Evolutionary conservation across 495 filamentous ascomycete species (phyloP).

Genomic region (Saxophila tyrrhenica): DNA sequence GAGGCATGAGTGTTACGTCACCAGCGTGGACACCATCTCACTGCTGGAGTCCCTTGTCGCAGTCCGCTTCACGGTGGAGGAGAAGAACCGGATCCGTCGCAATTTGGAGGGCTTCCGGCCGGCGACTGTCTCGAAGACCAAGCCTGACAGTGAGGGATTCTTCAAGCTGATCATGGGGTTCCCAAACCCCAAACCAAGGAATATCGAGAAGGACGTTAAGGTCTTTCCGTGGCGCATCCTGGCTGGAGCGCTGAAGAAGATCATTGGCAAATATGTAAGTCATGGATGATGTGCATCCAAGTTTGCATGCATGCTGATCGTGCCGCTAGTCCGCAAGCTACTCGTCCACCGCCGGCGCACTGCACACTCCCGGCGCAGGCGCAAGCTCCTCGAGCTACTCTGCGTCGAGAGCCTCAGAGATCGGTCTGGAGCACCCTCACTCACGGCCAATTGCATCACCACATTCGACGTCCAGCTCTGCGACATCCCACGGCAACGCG

Average conservation of each 20-base stretch:
- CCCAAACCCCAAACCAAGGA: slow-evolving; percentile 82
- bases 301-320: not conserved
- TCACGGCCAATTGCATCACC: slow-evolving; percentile 9
- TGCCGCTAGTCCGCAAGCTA: slow-evolving; percentile 27
- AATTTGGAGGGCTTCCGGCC: slow-evolving; percentile 90
- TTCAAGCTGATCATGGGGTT: slow-evolving; percentile 99
- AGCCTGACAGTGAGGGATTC: slow-evolving; percentile 84
- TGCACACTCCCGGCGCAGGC: slow-evolving; percentile 17
- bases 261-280: slow-evolving; percentile 94
- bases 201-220: slow-evolving; percentile 98
- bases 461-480: slow-evolving; percentile 14
- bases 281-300: not conserved
- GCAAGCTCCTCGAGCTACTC: slow-evolving; percentile 8
- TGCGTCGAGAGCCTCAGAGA: slow-evolving; percentile 4
- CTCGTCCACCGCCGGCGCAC: slow-evolving; percentile 33
- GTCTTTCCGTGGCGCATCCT: slow-evolving; percentile 92
- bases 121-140: slow-evolving; percentile 81
- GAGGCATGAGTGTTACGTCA: slow-evolving; percentile 79
- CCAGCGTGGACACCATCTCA: slow-evolving; percentile 91
- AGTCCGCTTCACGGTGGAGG: slow-evolving; percentile 77
- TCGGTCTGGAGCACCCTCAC: slow-evolving; percentile 2
- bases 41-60: slow-evolving; percentile 80
- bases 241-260: slow-evolving; percentile 76
- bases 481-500: slow-evolving; percentile 3
- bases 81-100: slow-evolving; percentile 93